A percentile compares a stretch with the other conserved stretches of the same genome.
Conservation (phyloP, 805 yeast genomes). For the Dipodascus geniculatus region DNA sequence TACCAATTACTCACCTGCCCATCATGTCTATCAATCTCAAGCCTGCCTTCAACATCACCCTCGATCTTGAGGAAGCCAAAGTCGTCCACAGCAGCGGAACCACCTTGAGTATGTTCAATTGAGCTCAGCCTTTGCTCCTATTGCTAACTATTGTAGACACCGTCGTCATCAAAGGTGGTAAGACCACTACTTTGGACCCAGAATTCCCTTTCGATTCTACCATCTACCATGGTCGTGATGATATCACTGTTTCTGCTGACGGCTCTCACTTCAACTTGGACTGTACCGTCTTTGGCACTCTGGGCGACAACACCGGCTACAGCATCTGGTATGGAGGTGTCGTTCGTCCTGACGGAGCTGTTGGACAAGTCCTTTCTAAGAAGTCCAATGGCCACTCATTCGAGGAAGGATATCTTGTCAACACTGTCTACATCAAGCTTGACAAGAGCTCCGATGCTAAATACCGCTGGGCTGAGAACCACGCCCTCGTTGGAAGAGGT, state of each 20-base stretch:
- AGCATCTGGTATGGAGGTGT: conserved; percentile 36
- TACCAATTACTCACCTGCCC: not conserved
- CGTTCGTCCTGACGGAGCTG: conserved; percentile 29
- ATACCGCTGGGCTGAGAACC: conserved; percentile 36
- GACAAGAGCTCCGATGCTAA: conserved; percentile 32
- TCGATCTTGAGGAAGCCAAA: conserved; percentile 1
- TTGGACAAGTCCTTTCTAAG: conserved; percentile 28
- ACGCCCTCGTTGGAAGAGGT: conserved; percentile 47
- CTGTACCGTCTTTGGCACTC: conserved; percentile 32
- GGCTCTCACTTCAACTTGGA: not conserved
- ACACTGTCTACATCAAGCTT: conserved; percentile 35
- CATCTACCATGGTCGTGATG: conserved; percentile 36
- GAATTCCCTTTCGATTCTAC: conserved; percentile 30
- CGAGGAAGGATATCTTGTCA: conserved; percentile 38
- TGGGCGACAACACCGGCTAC: conserved; percentile 28
- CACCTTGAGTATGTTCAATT: not conserved
- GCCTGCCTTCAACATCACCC: not conserved
- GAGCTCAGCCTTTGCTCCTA: not conserved
- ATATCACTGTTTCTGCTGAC: conserved; percentile 28
- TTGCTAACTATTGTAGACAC: not conserved
- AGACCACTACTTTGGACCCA: conserved; percentile 22
- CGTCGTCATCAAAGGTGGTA: not conserved
- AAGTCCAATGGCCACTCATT: conserved; percentile 26
- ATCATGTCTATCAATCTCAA: not conserved
- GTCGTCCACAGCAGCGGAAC: not conserved